Conservation (phyloP, 1,139 yeast species). For the Meyerozyma carpophila region DNA sequence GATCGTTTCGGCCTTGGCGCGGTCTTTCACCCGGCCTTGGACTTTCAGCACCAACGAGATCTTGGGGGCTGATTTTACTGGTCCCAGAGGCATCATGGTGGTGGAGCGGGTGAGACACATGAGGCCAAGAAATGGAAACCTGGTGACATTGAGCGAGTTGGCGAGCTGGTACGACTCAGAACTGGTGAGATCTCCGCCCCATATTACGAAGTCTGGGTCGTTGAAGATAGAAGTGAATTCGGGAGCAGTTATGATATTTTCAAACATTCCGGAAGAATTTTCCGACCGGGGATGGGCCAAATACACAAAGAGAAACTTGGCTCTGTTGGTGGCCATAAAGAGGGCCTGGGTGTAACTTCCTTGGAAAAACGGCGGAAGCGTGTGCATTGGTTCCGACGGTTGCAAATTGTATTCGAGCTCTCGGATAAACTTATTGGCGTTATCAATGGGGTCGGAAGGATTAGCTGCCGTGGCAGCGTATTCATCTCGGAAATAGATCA, state of each 20-base stretch:
- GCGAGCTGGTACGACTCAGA: constrained; percentile 86
- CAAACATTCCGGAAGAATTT: constrained; percentile 48
- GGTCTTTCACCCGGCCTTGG: constrained; percentile 54
- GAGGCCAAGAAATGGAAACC: constrained; percentile 76
- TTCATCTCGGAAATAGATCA: constrained; percentile 24
- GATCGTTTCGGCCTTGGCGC: constrained; percentile 18
- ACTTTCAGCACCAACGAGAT: constrained; percentile 60
- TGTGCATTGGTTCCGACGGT: constrained; percentile 7
- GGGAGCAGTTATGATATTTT: constrained; percentile 51
- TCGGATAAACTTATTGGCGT: constrained; percentile 29
- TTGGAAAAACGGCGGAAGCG: constrained; percentile 49
- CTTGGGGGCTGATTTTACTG: constrained; percentile 45
- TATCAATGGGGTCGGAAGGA: constrained; percentile 27
- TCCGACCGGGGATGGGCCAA: constrained; percentile 74
- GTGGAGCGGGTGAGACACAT: constrained; percentile 51
- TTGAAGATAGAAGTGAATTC: constrained; percentile 46
- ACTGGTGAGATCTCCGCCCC: constrained; percentile 85
- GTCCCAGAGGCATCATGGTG: constrained; percentile 55
- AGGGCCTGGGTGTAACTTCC: constrained; percentile 79
- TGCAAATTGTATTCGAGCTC: constrained; percentile 31
- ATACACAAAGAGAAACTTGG: constrained; percentile 67
- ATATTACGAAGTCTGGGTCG: constrained; percentile 46
- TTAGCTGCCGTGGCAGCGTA: constrained; percentile 1
- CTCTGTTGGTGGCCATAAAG: constrained; percentile 58
- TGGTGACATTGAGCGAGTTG: constrained; percentile 64